Evolutionary conservation across 2,329 filamentous ascomycete species (phyloP), one percentile per base, ranked within the genome.

Genomic region (Chaetomium sp.): DNA sequence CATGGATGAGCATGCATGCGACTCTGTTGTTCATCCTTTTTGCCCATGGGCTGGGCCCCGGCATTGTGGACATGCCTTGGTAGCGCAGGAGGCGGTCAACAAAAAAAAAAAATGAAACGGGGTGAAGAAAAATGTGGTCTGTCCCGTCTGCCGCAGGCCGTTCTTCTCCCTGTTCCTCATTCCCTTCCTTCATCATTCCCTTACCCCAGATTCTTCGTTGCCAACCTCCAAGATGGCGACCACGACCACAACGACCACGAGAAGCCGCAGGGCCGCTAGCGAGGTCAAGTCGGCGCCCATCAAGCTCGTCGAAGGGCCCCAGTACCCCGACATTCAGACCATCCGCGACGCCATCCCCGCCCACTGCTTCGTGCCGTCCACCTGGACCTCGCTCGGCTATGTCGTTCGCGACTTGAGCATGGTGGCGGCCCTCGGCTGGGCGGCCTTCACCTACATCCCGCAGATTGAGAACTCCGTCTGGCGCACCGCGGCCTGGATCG

Each of bases 331-430:
- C 69, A 81, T 82, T 70, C 79, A 80, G 72, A 79, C 79, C 56
- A 76, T 82, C 68, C 74, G 78, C 59, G 76, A 81, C 70, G 82
- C 85, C 59, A 88, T 89, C 68, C 86, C 86, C 29, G 76, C 81
- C 19, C 81, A 88, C 73, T 89, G 86, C 80, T 87, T 88, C 76
- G 74, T 85, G 73, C 82, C 83, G 4, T 83, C 83, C 31, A 78
- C 81, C 56, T 67, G 77, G 68, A 80, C 76, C 38, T 87, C 84
- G 8, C 76, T 84, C 71, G 76, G 77, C 71, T 88, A 88, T 74
- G 77, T 88, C 67, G 76, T 80, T 67, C 83, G 86, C 65, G 86
- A 88, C 74, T 74, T 84, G 64, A 67, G 78, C 71, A 80, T 85
- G 74, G 79, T 82, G 65, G 73, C 74, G 27, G 74, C 75, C 50